Percentiles rank a stretch among this genome's conserved stretches.
phyloP scores from a whole-genome alignment of 352 stramenopile species.

The Phytopythium kandeliae region DNA sequence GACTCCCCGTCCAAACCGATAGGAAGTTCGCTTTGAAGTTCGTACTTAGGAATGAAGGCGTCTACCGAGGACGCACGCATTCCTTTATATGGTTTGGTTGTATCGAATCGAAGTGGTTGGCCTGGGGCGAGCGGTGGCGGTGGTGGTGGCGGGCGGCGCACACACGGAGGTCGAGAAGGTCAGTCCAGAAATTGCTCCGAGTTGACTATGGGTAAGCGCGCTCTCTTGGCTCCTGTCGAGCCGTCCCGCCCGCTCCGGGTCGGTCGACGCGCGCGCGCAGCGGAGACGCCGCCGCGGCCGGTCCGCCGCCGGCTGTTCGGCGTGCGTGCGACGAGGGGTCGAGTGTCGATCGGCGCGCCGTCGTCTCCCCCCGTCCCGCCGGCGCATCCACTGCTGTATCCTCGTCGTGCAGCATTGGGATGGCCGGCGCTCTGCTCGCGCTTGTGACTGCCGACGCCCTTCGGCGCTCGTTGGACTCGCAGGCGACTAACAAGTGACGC shows the following conservation, averaged over 20 bases:
- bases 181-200: constrained; percentile 86
- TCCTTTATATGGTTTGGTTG: too few relatives aligned
- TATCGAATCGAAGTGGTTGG: too few relatives aligned
- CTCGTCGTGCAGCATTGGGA: constrained; percentile 88
- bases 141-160: too few relatives aligned
- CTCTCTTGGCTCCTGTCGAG: constrained; percentile 4
- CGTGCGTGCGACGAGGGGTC: constrained; percentile 15
- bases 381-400: constrained; percentile 85
- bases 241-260: constrained; percentile 6
- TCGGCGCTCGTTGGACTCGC: too few relatives aligned
- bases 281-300: constrained; percentile 26
- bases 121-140: neutral
- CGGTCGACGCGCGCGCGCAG: constrained; percentile 19
- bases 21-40: too few relatives aligned
- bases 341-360: too few relatives aligned
- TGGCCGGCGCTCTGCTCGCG: constrained; percentile 28
- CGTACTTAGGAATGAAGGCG: too few relatives aligned
- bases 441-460: neutral
- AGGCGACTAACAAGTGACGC: constrained; percentile 10
- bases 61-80: too few relatives aligned
- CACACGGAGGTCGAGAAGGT: too few relatives aligned
- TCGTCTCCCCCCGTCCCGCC: constrained; percentile 13
- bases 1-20: neutral
- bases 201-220: constrained; percentile 83
- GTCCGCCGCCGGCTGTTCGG: constrained; percentile 1